These are phyloP conservation scores for Metschnikowia shivogae DNA, from an alignment of 805 yeast genomes.

Conservation along the genomic window DNA sequence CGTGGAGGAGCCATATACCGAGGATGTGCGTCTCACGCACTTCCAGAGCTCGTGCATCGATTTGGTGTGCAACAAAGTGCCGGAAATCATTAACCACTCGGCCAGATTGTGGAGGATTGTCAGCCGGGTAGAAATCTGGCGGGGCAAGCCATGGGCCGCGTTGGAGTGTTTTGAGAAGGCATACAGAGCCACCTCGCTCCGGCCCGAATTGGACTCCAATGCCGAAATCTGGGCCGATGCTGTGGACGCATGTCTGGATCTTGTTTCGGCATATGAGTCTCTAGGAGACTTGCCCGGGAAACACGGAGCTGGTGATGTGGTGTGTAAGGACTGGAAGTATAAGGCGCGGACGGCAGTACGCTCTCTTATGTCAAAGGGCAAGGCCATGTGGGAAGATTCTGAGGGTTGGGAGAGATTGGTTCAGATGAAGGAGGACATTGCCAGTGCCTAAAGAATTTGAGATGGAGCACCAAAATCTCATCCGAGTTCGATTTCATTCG, in stretches of 20 bases:
- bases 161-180: conserved; percentile 85
- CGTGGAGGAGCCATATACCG: conserved; percentile 48
- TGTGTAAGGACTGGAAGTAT: conserved; percentile 89
- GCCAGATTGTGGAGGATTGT: conserved; percentile 76
- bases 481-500: too few relatives aligned
- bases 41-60: conserved; percentile 70
- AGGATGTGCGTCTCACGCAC: conserved; percentile 43
- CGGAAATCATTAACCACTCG: conserved; percentile 62
- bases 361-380: conserved; percentile 75
- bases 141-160: conserved; percentile 81
- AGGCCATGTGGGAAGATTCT: conserved; percentile 71
- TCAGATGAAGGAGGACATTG: conserved; percentile 46
- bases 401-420: conserved; percentile 69
- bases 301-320: conserved; percentile 75
- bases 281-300: conserved; percentile 82
- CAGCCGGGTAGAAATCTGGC: conserved; percentile 86
- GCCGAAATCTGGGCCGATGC: conserved; percentile 72
- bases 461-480: neutral
- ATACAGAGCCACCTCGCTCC: conserved; percentile 62
- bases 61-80: conserved; percentile 64
- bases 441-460: conserved; percentile 5
- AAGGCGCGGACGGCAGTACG: conserved; percentile 72
- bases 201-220: conserved; percentile 59
- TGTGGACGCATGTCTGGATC: conserved; percentile 70
- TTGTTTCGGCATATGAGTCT: conserved; percentile 81